Conservation (phyloP, 805 yeast species). For the Monosporozyma siamensis region DNA sequence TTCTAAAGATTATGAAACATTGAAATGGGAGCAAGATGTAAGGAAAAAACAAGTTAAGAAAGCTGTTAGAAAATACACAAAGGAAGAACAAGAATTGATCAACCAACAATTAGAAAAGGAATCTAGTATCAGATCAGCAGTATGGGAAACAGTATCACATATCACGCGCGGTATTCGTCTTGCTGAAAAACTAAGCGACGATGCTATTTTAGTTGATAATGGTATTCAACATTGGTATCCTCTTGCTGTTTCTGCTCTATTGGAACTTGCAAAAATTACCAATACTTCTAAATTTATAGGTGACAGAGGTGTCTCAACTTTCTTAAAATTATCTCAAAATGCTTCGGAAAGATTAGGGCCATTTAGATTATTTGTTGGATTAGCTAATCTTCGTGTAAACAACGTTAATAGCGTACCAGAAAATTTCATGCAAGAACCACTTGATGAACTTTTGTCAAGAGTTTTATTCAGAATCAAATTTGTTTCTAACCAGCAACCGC, state of each 20-base stretch:
- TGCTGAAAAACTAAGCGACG: slow-evolving; percentile 43
- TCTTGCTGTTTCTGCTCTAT: slow-evolving; percentile 43
- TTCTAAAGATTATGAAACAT: slow-evolving; percentile 73
- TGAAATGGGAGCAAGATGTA: slow-evolving; percentile 82
- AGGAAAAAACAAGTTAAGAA: slow-evolving; percentile 60
- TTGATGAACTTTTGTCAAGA: slow-evolving; percentile 48
- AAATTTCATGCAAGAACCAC: slow-evolving; percentile 40
- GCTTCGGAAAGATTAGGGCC: slow-evolving; percentile 44
- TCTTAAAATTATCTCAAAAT: slow-evolving; percentile 45
- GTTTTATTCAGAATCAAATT: slow-evolving; percentile 69
- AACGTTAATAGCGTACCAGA: slow-evolving; percentile 38
- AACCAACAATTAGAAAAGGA: slow-evolving; percentile 59
- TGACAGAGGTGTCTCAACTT: slow-evolving; percentile 38
- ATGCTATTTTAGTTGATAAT: slow-evolving; percentile 47
- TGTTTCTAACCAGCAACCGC: slow-evolving; percentile 59
- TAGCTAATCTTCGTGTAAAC: slow-evolving; percentile 56
- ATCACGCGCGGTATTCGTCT: slow-evolving; percentile 45
- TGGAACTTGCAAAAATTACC: slow-evolving; percentile 36
- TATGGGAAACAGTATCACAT: slow-evolving; percentile 32
- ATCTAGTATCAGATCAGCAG: slow-evolving; percentile 39
- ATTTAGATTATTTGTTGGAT: slow-evolving; percentile 49
- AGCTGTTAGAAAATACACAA: slow-evolving; percentile 49
- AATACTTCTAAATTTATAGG: slow-evolving; percentile 34
- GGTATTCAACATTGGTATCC: slow-evolving; percentile 68
- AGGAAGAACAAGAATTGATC: slow-evolving; percentile 63